Percentiles rank a stretch among this genome's conserved stretches.
Conservation (phyloP, 2,329 filamentous ascomycete genomes). For the Colletotrichum tamarilloi region DNA sequence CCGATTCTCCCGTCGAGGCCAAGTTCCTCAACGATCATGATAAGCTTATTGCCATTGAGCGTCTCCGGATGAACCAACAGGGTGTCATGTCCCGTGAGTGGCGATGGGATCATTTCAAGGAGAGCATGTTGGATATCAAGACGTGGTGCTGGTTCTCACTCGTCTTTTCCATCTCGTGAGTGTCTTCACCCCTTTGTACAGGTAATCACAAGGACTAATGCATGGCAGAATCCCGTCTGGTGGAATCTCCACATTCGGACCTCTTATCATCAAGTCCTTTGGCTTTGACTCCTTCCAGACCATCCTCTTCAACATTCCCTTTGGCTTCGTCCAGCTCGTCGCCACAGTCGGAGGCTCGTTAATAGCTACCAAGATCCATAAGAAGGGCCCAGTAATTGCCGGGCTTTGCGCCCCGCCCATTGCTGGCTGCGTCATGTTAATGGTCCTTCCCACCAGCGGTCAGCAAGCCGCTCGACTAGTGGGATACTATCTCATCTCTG, state of each 20-base stretch:
- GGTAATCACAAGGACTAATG: neutral
- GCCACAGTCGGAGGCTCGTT: constrained; percentile 68
- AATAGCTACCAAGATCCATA: constrained; percentile 63
- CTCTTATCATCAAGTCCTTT: constrained; percentile 67
- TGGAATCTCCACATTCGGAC: constrained; percentile 69
- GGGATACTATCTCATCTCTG: constrained; percentile 69
- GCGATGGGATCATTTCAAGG: constrained; percentile 54
- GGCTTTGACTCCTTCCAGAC: constrained; percentile 66
- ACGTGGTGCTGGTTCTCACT: constrained; percentile 56
- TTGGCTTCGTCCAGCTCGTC: constrained; percentile 69
- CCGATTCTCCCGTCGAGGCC: constrained; percentile 71
- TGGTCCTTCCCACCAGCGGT: constrained; percentile 57
- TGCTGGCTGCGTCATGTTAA: constrained; percentile 64
- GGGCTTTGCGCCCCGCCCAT: constrained; percentile 68
- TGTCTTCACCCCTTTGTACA: neutral
- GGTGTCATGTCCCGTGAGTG: constrained; percentile 52
- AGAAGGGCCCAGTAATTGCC: constrained; percentile 65
- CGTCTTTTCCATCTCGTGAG: constrained; percentile 64
- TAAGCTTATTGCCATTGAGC: constrained; percentile 68
- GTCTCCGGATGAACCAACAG: constrained; percentile 62
- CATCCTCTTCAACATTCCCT: constrained; percentile 71
- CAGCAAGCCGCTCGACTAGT: constrained; percentile 62
- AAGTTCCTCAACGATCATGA: constrained; percentile 67
- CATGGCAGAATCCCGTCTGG: constrained; percentile 59
- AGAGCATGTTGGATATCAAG: constrained; percentile 52